A percentile compares a stretch with the other conserved stretches of the same genome.
Evolutionary conservation across 441 rosid genomes (phyloP).

Genomic region (Aleurites moluccanus): DNA sequence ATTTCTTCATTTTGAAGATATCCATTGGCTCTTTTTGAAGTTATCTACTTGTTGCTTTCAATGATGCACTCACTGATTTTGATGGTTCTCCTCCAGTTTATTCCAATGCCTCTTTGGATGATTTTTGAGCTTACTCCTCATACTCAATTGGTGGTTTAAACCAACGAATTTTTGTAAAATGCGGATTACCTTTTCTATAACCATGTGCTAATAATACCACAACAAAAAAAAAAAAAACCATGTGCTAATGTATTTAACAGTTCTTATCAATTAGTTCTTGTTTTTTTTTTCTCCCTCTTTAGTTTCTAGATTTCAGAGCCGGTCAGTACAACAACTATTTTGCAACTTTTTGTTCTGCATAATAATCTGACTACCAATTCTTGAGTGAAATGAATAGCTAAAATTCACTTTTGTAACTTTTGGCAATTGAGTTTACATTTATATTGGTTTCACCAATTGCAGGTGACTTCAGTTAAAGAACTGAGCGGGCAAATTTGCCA

Average conservation of each 20-base stretch:
- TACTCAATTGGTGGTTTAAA: background rate
- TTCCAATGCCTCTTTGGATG: background rate
- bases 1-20: background rate
- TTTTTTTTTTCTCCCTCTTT: constrained; percentile 8
- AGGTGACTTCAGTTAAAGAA: constrained; percentile 69
- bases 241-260: background rate
- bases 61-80: background rate
- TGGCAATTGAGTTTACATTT: constrained; percentile 10
- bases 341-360: constrained; percentile 28
- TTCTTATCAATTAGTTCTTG: constrained; percentile 8
- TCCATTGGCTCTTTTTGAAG: constrained; percentile 14
- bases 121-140: background rate
- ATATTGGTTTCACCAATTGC: constrained; percentile 23
- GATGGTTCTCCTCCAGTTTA: no score
- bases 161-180: constrained; percentile 3
- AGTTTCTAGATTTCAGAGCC: constrained; percentile 29
- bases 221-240: no score
- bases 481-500: constrained; percentile 72
- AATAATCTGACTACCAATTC: background rate
- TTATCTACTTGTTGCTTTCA: background rate
- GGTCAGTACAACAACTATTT: constrained; percentile 19
- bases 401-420: constrained; percentile 4
- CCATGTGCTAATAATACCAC: background rate
- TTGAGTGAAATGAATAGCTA: constrained; percentile 14
- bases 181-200: background rate